phyloP scores from a whole-genome alignment of 1,139 yeast genomes.

The Protomyces lactucae-debilis region DNA sequence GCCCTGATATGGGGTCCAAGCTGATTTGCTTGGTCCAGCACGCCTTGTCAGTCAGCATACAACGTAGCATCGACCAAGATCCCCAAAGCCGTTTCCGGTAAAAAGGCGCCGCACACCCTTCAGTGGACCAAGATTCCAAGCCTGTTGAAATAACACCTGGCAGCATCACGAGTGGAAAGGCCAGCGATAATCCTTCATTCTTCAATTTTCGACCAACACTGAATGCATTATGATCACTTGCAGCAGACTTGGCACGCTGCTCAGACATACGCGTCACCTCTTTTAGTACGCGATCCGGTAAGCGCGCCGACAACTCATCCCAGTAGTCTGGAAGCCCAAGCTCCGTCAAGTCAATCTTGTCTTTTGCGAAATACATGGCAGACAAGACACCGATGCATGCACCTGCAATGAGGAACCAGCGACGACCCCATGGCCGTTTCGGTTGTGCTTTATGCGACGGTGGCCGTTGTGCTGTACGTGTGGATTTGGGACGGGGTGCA shows the following conservation, averaged over 20 bases:
- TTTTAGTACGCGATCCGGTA: slow-evolving; percentile 62
- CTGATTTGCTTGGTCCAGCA: slow-evolving; percentile 92
- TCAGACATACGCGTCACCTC: slow-evolving; percentile 46
- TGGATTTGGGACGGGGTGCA: not conserved
- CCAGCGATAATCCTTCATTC: slow-evolving; percentile 49
- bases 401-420: slow-evolving; percentile 50
- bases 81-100: slow-evolving; percentile 95
- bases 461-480: not conserved
- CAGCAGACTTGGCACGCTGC: slow-evolving; percentile 30
- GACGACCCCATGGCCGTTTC: slow-evolving; percentile 9
- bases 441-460: not conserved
- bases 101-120: slow-evolving; percentile 79
- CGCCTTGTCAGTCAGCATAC: slow-evolving; percentile 83
- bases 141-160: slow-evolving; percentile 98
- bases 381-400: slow-evolving; percentile 62
- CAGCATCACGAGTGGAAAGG: slow-evolving; percentile 75
- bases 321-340: slow-evolving; percentile 43
- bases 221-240: slow-evolving; percentile 62
- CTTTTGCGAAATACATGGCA: slow-evolving; percentile 57
- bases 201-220: slow-evolving; percentile 74
- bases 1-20: slow-evolving; percentile 84
- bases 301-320: slow-evolving; percentile 39
- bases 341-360: slow-evolving; percentile 46
- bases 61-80: slow-evolving; percentile 84
- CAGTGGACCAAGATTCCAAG: slow-evolving; percentile 84